Evolutionary conservation across 805 yeast genomes (phyloP).

Genomic region (Isabelozyma rhagii): DNA sequence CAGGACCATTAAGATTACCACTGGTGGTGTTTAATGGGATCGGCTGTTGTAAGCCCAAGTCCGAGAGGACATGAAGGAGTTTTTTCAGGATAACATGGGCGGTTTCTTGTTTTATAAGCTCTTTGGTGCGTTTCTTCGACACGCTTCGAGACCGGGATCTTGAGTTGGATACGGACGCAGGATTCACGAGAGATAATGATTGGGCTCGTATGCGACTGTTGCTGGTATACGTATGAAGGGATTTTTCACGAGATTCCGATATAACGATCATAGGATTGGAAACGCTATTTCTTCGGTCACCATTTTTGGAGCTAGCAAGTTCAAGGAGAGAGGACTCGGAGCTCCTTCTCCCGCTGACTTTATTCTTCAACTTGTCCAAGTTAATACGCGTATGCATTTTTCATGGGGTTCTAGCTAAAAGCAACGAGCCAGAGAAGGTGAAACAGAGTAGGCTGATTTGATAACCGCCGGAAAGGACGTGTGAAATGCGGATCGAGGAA

Average conservation of each 20-base stretch:
- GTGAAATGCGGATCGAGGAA: no score
- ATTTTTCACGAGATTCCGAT: constrained; percentile 9
- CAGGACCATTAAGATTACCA: constrained; percentile 17
- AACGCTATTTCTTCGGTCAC: constrained; percentile 16
- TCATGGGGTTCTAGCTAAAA: not conserved
- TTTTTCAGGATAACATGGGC: constrained; percentile 34
- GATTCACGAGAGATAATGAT: constrained; percentile 8
- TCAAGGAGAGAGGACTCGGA: constrained; percentile 22
- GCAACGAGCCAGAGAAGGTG: not conserved
- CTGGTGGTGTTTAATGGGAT: constrained; percentile 29
- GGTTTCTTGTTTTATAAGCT: constrained; percentile 37
- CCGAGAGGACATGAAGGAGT: constrained; percentile 23
- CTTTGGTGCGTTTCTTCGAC: constrained; percentile 29
- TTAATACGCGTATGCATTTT: constrained; percentile 11
- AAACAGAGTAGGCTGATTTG: not conserved
- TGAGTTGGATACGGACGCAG: constrained; percentile 4
- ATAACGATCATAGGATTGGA: constrained; percentile 19
- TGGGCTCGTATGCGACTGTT: constrained; percentile 8
- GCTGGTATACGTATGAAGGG: not conserved
- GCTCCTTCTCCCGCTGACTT: constrained; percentile 22
- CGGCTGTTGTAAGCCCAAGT: constrained; percentile 40
- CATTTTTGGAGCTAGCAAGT: constrained; percentile 7
- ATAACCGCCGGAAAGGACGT: no score
- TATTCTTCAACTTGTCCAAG: constrained; percentile 25
- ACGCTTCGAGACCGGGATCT: constrained; percentile 12